A percentile compares a stretch with the other conserved stretches of the same genome.
These are phyloP conservation scores for Ogataea paraovalis DNA, from an alignment of 805 yeast species.

Conservation along the genomic window DNA sequence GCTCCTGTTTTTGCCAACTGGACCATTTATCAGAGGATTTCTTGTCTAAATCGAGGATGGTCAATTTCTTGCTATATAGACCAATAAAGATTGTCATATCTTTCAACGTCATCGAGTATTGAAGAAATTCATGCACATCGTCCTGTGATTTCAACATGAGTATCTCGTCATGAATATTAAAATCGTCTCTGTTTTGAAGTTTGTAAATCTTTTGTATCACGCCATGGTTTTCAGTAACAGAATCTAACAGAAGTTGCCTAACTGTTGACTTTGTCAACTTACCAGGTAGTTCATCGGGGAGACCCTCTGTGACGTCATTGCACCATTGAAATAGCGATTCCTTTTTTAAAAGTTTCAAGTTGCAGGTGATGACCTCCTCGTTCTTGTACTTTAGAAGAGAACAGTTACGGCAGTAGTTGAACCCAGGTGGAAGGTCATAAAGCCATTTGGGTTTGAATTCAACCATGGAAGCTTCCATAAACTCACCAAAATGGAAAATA, in stretches of 20 bases:
- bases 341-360: slow-evolving; percentile 34
- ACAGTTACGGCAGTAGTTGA: slow-evolving; percentile 43
- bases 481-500: slow-evolving; percentile 12
- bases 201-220: slow-evolving; percentile 19
- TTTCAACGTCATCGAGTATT: slow-evolving; percentile 47
- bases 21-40: slow-evolving; percentile 40
- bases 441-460: slow-evolving; percentile 56
- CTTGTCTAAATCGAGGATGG: slow-evolving; percentile 46
- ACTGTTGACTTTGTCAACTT: background rate
- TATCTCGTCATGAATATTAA: slow-evolving; percentile 30
- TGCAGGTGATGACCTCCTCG: slow-evolving; percentile 35
- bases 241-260: slow-evolving; percentile 1
- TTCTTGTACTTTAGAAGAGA: slow-evolving; percentile 33
- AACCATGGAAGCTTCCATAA: slow-evolving; percentile 18
- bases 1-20: slow-evolving; percentile 38
- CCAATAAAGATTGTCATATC: slow-evolving; percentile 49
- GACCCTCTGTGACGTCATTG: slow-evolving; percentile 17
- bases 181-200: slow-evolving; percentile 33
- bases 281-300: slow-evolving; percentile 5
- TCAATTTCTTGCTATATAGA: slow-evolving; percentile 24
- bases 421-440: slow-evolving; percentile 30
- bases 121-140: slow-evolving; percentile 40
- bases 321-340: slow-evolving; percentile 35
- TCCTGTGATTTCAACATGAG: slow-evolving; percentile 27
- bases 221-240: slow-evolving; percentile 7